A percentile compares a stretch with the other conserved stretches of the same genome.
These are phyloP conservation scores for Metschnikowia noctiluminum DNA, from an alignment of 805 yeast genomes.

Conservation along the genomic window DNA sequence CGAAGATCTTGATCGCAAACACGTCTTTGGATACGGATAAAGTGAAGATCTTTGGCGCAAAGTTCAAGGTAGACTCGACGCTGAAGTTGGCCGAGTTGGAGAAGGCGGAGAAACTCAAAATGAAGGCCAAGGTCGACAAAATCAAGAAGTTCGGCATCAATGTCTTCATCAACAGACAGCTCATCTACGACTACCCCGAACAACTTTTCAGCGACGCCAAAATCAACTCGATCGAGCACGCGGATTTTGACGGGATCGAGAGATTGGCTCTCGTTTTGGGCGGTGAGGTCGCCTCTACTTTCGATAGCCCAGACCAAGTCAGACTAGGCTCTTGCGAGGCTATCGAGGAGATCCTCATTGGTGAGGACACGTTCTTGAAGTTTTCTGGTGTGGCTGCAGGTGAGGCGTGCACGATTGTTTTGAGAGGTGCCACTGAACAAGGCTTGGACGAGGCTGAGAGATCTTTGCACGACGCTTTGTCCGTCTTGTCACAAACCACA, in stretches of 20 bases:
- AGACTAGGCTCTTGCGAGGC: constrained; percentile 83
- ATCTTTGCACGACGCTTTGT: constrained; percentile 86
- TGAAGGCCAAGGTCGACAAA: constrained; percentile 85
- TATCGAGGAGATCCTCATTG: constrained; percentile 90
- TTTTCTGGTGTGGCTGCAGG: constrained; percentile 96
- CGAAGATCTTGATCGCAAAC: constrained; percentile 87
- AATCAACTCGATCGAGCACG: constrained; percentile 93
- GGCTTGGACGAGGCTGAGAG: constrained; percentile 48
- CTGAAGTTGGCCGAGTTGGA: constrained; percentile 91
- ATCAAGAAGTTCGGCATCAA: constrained; percentile 84
- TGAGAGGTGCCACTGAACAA: constrained; percentile 58
- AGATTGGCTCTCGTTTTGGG: constrained; percentile 95
- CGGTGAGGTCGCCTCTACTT: constrained; percentile 96
- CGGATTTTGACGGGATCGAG: constrained; percentile 97
- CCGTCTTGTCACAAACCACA: constrained; percentile 93
- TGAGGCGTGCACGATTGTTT: constrained; percentile 91
- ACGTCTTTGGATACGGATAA: constrained; percentile 97
- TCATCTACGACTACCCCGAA: constrained; percentile 97
- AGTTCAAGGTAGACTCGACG: constrained; percentile 93
- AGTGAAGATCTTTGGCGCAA: constrained; percentile 96
- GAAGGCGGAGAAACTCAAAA: constrained; percentile 89
- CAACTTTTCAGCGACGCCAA: constrained; percentile 84
- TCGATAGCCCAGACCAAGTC: constrained; percentile 85
- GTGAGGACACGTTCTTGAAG: constrained; percentile 86
- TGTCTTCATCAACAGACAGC: constrained; percentile 91